Base-by-base conservation (phyloP, 176 grass and related monocot species). In the Ensete glaucum region DNA sequence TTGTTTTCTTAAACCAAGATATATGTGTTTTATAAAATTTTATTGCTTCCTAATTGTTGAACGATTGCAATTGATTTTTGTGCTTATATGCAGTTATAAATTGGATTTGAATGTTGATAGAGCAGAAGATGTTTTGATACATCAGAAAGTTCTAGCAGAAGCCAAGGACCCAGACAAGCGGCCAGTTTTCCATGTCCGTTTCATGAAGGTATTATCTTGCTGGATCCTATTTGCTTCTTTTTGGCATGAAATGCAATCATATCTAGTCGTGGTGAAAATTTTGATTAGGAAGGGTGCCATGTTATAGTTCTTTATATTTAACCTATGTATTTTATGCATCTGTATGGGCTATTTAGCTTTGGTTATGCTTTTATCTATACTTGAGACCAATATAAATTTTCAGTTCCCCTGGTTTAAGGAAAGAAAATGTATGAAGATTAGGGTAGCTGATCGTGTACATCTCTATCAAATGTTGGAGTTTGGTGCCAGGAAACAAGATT, bases 81-180 rank as follows among this genome's bases (percentile, higher is more conserved):
- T 73, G 20, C 6, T 14, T 19, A 23, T 27, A 27, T 69, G 52
- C 77, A 79, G 77, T 52, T 79, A 79, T 64, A 21, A 73, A 54
- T n/a, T 80, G 48, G 78, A 80, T 60, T 59, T 73, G 56, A 80
- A 63, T 57, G 57, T 53, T 17, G 78, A 80, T 52, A 72, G 56
- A 53, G 69, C 78, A 12, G 78, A 80, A n/a, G 55, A 63, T 73
- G 78, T 80, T 52, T 53, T 80, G 21, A 27, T 80, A 80, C 78
- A 80, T 64, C 69, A 73, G 69, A 80, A 73, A 58, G 24, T 80
- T 73, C 78, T 80, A 53, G 22, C 78, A 80, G 78, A 73, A 29
- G 78, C 78, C n/a, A 73, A 50, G 55, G 69, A 80, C 48, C 69
- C 78, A 53, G 69, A 73, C 19, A 80, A 64, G 69, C 69, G 78